Evolutionary conservation across 495 filamentous ascomycete genomes (phyloP).

Genomic region (Clohesyomyces aquaticus): DNA sequence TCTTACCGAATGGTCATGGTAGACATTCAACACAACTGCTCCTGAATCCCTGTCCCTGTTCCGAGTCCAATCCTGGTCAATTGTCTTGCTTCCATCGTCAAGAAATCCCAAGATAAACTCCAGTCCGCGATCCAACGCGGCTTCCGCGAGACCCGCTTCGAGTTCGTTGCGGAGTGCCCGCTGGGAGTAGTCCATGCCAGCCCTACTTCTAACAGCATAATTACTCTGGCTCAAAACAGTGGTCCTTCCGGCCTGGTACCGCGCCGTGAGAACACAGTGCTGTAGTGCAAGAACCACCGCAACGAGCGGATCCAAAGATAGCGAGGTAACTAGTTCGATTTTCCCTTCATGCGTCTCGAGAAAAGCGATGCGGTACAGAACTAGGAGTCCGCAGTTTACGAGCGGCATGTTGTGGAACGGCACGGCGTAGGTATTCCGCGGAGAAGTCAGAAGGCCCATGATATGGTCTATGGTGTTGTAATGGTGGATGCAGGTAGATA

Average conservation of each 20-base stretch:
- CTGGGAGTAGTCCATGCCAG: slow-evolving; percentile 15
- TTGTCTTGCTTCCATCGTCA: slow-evolving; percentile 6
- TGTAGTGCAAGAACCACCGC: slow-evolving; percentile 22
- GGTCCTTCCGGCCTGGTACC: slow-evolving; percentile 18
- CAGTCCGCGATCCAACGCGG: slow-evolving; percentile 16
- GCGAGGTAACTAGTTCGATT: too few species aligned
- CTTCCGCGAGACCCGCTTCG: slow-evolving; percentile 27
- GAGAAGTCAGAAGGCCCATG: slow-evolving; percentile 14
- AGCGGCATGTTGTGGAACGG: slow-evolving; percentile 24
- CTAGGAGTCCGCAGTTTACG: slow-evolving; percentile 19
- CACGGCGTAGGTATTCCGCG: slow-evolving; percentile 14
- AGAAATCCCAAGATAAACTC: slow-evolving; percentile 17
- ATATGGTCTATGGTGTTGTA: slow-evolving; percentile 27
- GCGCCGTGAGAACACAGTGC: slow-evolving; percentile 19
- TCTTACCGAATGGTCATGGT: slow-evolving; percentile 25
- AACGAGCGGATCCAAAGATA: slow-evolving; percentile 23
- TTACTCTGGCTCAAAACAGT: too few species aligned
- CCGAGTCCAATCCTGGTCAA: not conserved
- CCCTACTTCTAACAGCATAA: too few species aligned
- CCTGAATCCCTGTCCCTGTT: not conserved
- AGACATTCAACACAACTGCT: slow-evolving; percentile 15
- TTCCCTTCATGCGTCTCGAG: slow-evolving; percentile 5
- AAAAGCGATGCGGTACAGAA: slow-evolving; percentile 22
- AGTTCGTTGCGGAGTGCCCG: slow-evolving; percentile 23
- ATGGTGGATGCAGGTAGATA: slow-evolving; percentile 18